Percentiles rank a stretch among this genome's conserved stretches.
phyloP scores from a whole-genome alignment of 2,329 filamentous ascomycete species.

The Erysiphe neolycopersici region DNA sequence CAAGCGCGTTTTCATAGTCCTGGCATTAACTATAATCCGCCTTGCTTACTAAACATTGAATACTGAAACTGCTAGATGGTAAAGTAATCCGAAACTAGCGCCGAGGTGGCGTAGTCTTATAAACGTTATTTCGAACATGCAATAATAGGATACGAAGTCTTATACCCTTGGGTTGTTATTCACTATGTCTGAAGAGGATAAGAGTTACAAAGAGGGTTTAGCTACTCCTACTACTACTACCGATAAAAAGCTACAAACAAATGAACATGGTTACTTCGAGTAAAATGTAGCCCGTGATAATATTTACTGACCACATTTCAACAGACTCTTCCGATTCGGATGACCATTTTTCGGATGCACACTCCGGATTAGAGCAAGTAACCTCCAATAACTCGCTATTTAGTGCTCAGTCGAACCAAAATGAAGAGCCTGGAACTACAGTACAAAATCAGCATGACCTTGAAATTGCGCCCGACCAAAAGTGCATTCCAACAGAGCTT shows the following conservation, averaged over 20 bases:
- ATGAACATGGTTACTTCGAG: neutral
- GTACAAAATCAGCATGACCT: conserved; percentile 1
- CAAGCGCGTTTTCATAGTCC: no score
- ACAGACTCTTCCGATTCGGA: conserved; percentile 34
- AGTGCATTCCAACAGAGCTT: no score
- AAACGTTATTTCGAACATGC: no score
- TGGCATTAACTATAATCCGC: no score
- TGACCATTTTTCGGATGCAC: conserved; percentile 43
- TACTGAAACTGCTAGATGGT: no score
- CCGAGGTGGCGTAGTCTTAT: no score
- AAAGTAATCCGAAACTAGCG: no score
- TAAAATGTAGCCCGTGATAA: no score
- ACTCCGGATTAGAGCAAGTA: conserved; percentile 21
- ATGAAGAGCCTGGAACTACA: conserved; percentile 1
- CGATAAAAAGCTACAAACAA: neutral
- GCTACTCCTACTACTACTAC: neutral
- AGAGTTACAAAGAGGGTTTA: neutral
- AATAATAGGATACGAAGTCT: no score
- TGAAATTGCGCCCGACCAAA: neutral
- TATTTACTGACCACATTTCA: neutral
- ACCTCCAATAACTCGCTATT: conserved; percentile 15
- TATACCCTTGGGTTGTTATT: no score
- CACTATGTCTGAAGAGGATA: neutral
- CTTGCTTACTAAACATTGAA: no score
- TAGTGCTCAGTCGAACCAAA: neutral